Percentiles rank a stretch among this genome's conserved stretches.
These are phyloP conservation scores for Neofusicoccum parvum DNA, from an alignment of 2,329 filamentous ascomycete genomes.

Conservation along the genomic window DNA sequence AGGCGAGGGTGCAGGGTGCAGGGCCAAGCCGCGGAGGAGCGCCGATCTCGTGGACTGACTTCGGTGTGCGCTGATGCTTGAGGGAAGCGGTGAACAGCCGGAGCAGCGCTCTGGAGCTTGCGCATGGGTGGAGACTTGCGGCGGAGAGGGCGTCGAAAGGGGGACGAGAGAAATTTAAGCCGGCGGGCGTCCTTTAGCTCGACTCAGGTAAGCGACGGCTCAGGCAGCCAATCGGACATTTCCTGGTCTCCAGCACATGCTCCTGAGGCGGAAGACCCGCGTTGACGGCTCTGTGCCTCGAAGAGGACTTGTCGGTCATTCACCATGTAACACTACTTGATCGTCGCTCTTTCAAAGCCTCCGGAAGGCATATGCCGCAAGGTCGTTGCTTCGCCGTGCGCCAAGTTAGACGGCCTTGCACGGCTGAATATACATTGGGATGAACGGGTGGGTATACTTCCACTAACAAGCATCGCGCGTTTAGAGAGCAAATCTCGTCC, in stretches of 20 bases:
- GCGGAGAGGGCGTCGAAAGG: not conserved
- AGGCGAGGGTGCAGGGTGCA: not conserved
- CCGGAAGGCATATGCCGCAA: too few relatives aligned
- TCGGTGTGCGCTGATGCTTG: not conserved
- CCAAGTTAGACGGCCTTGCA: too few relatives aligned
- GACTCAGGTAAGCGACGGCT: not conserved
- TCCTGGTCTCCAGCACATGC: not conserved
- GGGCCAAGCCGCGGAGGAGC: too few relatives aligned
- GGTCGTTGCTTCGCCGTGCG: too few relatives aligned
- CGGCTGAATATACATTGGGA: not conserved
- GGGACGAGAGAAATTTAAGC: not conserved
- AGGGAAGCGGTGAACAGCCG: not conserved
- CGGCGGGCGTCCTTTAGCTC: not conserved
- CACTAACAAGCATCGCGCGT: not conserved
- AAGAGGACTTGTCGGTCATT: too few relatives aligned
- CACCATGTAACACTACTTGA: too few relatives aligned
- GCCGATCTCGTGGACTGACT: too few relatives aligned
- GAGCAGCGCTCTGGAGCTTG: too few relatives aligned
- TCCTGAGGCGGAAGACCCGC: too few relatives aligned
- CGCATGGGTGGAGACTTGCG: too few relatives aligned
- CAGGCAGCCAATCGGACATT: not conserved
- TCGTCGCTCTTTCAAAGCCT: too few relatives aligned
- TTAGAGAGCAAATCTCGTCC: slow-evolving; percentile 90
- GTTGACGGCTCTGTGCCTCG: too few relatives aligned
- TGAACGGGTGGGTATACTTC: slow-evolving; percentile 10